Evolutionary conservation across 2,329 filamentous ascomycete genomes (phyloP).

Genomic region (Keithomyces neogunnii): DNA sequence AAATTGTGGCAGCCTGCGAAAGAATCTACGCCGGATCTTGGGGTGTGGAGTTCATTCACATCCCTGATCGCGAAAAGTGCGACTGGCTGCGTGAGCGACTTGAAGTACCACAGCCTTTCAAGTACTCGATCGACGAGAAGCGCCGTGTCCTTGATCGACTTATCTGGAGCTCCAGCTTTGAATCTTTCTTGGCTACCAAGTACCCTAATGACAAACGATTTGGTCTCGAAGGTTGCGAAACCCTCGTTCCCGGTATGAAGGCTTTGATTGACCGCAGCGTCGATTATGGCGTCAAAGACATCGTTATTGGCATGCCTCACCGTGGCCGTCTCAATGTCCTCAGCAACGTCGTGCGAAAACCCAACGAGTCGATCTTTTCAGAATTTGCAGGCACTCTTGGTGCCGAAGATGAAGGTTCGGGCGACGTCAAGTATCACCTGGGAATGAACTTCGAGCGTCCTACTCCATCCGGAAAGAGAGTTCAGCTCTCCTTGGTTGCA

Average conservation of each 20-base stretch:
- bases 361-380: slow-evolving; percentile 98
- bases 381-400: slow-evolving; percentile 87
- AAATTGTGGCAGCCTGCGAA: slow-evolving; percentile 90
- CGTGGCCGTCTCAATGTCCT: slow-evolving; percentile 96
- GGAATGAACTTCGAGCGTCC: slow-evolving; percentile 99
- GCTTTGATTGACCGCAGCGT: slow-evolving; percentile 96
- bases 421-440: slow-evolving; percentile 98
- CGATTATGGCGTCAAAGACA: slow-evolving; percentile 97
- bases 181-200: slow-evolving; percentile 90
- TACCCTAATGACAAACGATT: slow-evolving; percentile 99
- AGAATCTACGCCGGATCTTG: slow-evolving; percentile 96
- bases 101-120: slow-evolving; percentile 90
- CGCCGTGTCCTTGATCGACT: slow-evolving; percentile 92
- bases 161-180: slow-evolving; percentile 98
- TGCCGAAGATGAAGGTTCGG: slow-evolving; percentile 89
- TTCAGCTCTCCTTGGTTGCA: slow-evolving; percentile 96
- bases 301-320: slow-evolving; percentile 99
- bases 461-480: slow-evolving; percentile 94
- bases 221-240: slow-evolving; percentile 94
- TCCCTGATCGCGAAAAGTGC: slow-evolving; percentile 93
- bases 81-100: slow-evolving; percentile 96
- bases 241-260: slow-evolving; percentile 97
- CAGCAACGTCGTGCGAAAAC: slow-evolving; percentile 97
- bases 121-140: slow-evolving; percentile 98
- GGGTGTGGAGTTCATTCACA: slow-evolving; percentile 97